Conservation (phyloP, 202 grass and related monocot species). For the Panicum hallii region DNA sequence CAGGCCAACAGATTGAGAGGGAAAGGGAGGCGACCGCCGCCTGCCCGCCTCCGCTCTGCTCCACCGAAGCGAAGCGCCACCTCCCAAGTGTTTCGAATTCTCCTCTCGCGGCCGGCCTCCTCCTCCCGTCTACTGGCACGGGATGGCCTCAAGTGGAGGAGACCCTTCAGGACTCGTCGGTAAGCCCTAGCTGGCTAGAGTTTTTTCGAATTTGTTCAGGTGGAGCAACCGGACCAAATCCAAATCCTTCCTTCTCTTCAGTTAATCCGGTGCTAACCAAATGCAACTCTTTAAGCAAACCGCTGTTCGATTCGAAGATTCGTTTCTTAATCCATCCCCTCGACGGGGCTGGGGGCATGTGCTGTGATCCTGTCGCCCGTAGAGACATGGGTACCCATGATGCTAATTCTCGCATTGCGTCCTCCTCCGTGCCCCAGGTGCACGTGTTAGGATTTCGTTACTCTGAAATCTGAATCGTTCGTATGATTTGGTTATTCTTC, state of each 20-base stretch:
- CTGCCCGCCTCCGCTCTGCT: not conserved
- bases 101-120: not conserved
- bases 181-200: conserved; percentile 24
- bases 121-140: not conserved
- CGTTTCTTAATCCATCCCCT: no score
- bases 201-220: conserved; percentile 8
- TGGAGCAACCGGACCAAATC: not conserved
- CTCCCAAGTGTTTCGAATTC: not conserved
- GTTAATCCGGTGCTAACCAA: not conserved
- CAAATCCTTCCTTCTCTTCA: not conserved
- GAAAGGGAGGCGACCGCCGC: not conserved
- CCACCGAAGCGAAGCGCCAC: no score
- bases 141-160: conserved; percentile 44
- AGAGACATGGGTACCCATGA: not conserved
- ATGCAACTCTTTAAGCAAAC: not conserved
- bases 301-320: not conserved
- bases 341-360: not conserved
- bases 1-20: no score
- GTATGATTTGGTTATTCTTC: not conserved
- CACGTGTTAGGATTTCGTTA: not conserved
- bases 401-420: not conserved
- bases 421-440: not conserved
- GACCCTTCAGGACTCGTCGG: conserved; percentile 40
- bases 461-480: not conserved
- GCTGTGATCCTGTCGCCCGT: not conserved